Conservation (phyloP, 768 basidiomycete genomes). For the Cystobasidiopsis lactophilus region DNA sequence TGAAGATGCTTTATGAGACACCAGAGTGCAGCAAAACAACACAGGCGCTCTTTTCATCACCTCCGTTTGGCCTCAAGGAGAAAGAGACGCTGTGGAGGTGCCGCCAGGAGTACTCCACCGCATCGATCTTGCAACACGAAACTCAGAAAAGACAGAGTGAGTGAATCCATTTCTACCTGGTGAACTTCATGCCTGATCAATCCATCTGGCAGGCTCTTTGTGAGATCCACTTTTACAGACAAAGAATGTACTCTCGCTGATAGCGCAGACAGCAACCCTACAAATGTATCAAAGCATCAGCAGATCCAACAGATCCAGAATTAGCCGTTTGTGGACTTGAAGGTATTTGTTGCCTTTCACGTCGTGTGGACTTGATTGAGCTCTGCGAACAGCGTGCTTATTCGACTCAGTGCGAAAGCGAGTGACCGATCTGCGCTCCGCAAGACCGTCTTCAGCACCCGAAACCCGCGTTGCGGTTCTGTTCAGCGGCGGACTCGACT, state of each 20-base stretch:
- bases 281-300: too few species aligned
- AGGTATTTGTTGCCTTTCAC: background rate
- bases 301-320: background rate
- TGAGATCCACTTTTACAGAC: too few species aligned
- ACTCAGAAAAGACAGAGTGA: too few species aligned
- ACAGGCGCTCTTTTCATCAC: constrained; percentile 31
- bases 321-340: background rate
- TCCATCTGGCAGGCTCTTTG: too few species aligned
- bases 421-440: constrained; percentile 8
- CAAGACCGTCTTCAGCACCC: constrained; percentile 6
- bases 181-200: too few species aligned
- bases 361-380: background rate
- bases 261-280: too few species aligned
- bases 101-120: too few species aligned
- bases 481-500: constrained; percentile 94
- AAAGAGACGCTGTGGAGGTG: too few species aligned
- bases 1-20: background rate
- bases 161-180: too few species aligned
- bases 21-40: constrained; percentile 31
- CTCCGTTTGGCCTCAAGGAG: constrained; percentile 26
- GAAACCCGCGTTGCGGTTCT: constrained; percentile 46
- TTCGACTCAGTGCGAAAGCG: constrained; percentile 9
- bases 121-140: too few species aligned
- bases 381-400: constrained; percentile 13
- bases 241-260: too few species aligned